Conservation (phyloP, 805 yeast genomes). For the Pichia rugopelliculosa region DNA sequence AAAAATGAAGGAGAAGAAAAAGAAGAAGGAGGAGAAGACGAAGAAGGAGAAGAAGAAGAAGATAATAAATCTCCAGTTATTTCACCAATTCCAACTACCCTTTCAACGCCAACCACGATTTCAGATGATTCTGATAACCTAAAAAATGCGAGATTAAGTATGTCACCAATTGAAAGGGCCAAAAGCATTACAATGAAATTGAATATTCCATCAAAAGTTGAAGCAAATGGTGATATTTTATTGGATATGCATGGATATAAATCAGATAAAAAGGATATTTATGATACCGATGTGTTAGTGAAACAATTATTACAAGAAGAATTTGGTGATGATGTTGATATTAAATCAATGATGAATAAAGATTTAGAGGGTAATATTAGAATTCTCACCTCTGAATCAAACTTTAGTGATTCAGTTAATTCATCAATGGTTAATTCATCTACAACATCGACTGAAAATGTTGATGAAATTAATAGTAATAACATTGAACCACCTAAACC, state of each 20-base stretch:
- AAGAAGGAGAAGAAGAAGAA: not conserved
- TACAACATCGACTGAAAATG: not conserved
- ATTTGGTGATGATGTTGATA: constrained; percentile 46
- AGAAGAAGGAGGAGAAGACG: not conserved
- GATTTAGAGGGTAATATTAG: constrained; percentile 65
- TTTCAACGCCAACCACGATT: no score
- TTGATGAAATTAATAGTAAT: constrained; percentile 17
- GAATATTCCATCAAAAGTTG: constrained; percentile 81
- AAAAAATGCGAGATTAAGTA: constrained; percentile 1
- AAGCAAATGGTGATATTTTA: constrained; percentile 81
- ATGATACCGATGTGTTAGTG: constrained; percentile 68
- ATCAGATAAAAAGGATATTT: constrained; percentile 70
- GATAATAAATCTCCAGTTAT: constrained; percentile 4
- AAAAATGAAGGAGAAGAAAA: not conserved
- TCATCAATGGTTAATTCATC: not conserved
- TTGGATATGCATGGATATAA: constrained; percentile 95
- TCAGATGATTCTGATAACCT: no score
- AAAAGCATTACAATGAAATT: constrained; percentile 57
- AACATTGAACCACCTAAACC: not conserved
- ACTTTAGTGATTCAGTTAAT: not conserved
- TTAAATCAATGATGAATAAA: constrained; percentile 39
- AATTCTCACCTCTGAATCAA: constrained; percentile 27
- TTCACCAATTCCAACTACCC: not conserved
- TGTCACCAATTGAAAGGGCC: constrained; percentile 42
- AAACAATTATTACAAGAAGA: constrained; percentile 72